Base-by-base conservation (phyloP, 164 flowering plant species). In the Dillenia suffruticosa region DNA sequence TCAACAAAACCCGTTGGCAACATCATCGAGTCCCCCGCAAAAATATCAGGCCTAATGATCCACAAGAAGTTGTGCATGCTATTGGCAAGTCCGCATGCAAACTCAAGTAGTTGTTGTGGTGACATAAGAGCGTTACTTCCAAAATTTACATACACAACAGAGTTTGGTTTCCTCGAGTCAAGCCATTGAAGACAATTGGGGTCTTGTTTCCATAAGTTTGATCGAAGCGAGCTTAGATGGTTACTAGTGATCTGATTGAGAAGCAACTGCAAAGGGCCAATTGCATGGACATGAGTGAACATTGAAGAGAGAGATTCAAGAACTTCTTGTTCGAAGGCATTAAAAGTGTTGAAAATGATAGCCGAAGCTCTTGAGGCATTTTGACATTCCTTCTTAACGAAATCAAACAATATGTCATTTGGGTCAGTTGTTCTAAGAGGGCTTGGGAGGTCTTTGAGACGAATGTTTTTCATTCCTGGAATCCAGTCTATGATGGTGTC, bases 1-100 rank as follows among this genome's bases (percentile, higher is more conserved):
- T 45, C 51, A 24, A 61, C 8, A n/a, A 72, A 68, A 11, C 61
- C 69, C 0, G 26, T 48, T 0, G 72, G 60, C 2, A 68, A 8
- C 1, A 68, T 40, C 2, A 16, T 59, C 1, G 58, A 40, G 1
- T 47, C 69, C 2, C 72, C 72, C 1, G 12, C 40, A 9, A 68
- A 59, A 2, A 72, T 46, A 61, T 64, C 59, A 44, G 72, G 67
- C 63, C 76, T 60, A 11, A 64, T 61, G 2, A 72, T 19, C 72
- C 72, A 72, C 51, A 72, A 46, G 51, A 72, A 72, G 0, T 54
- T 3, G 9, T 54, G 8, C 17, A 44, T 44, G 54, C 70, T 61
- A 61, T 61, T 62, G 1, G 22, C 22, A 19, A 81, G 67, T 22
- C 85, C 85, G 79, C 80, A 80, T 0, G 82, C 80, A 15, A 79